Evolutionary conservation across 805 yeast species (phyloP).

Genomic region (Saccharomycopsis capsularis): DNA sequence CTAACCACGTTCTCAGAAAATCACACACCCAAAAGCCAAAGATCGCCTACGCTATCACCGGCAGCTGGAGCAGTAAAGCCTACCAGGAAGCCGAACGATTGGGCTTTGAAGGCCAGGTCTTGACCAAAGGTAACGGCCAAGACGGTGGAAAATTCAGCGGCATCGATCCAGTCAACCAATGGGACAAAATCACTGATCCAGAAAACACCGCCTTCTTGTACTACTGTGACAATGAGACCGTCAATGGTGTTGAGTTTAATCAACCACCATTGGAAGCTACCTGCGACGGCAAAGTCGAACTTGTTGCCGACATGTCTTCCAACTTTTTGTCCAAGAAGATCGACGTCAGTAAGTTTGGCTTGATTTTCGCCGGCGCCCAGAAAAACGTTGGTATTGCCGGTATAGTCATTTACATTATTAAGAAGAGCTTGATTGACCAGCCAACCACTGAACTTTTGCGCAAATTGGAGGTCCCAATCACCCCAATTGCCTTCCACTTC

Average conservation of each 20-base stretch:
- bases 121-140: conserved; percentile 55
- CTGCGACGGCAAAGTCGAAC: conserved; percentile 61
- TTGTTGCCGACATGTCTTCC: conserved; percentile 94
- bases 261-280: conserved; percentile 40
- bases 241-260: conserved; percentile 81
- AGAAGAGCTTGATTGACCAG: conserved; percentile 66
- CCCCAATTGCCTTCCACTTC: conserved; percentile 85
- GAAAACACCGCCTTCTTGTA: conserved; percentile 78
- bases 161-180: conserved; percentile 59
- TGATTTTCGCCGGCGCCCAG: conserved; percentile 97
- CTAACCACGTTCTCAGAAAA: conserved; percentile 51
- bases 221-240: conserved; percentile 96
- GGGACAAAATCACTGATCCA: conserved; percentile 47
- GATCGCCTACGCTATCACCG: conserved; percentile 85
- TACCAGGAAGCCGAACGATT: conserved; percentile 80
- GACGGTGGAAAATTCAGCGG: conserved; percentile 50
- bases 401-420: conserved; percentile 82
- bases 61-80: conserved; percentile 90
- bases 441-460: conserved; percentile 56
- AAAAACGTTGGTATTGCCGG: conserved; percentile 98
- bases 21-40: conserved; percentile 69
- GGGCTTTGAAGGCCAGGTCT: conserved; percentile 65
- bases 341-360: conserved; percentile 79
- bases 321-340: conserved; percentile 76
- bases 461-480: conserved; percentile 58